These are phyloP conservation scores for Rehmannia glutinosa DNA, from an alignment of 257 asterid species.

Conservation along the genomic window DNA sequence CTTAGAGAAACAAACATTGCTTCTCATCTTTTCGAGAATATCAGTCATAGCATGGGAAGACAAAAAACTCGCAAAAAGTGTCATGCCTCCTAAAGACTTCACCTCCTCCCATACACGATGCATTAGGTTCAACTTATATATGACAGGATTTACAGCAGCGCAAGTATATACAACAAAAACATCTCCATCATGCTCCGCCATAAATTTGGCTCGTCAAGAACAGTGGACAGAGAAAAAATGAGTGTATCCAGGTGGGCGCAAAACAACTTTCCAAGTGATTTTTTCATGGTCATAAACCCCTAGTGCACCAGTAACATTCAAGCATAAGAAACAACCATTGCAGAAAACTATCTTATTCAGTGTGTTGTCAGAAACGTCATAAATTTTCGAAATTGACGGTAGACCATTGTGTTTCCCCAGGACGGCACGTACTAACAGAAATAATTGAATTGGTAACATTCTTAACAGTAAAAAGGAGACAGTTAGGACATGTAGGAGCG, in stretches of 20 bases:
- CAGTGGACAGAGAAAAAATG: slow-evolving; percentile 20
- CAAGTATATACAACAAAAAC: slow-evolving; percentile 66
- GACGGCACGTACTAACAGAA: slow-evolving; percentile 67
- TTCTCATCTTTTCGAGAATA: slow-evolving; percentile 43
- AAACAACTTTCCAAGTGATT: slow-evolving; percentile 58
- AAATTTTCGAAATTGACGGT: slow-evolving; percentile 47
- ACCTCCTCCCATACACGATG: slow-evolving; percentile 33
- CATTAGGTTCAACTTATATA: slow-evolving; percentile 53
- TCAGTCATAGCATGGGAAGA: slow-evolving; percentile 45
- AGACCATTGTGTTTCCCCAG: slow-evolving; percentile 72
- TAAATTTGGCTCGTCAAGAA: slow-evolving; percentile 48
- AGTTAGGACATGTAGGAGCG: slow-evolving; percentile 65
- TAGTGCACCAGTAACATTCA: slow-evolving; percentile 73
- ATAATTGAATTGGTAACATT: slow-evolving; percentile 55
- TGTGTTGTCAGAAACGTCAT: slow-evolving; percentile 68
- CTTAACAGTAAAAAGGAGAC: slow-evolving; percentile 68
- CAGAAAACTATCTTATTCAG: slow-evolving; percentile 73
- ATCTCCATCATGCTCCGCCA: slow-evolving; percentile 73
- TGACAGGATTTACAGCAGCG: slow-evolving; percentile 58
- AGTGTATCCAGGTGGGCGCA: slow-evolving; percentile 57
- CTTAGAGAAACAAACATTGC: slow-evolving; percentile 46
- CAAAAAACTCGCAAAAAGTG: slow-evolving; percentile 45
- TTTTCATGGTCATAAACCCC: slow-evolving; percentile 59
- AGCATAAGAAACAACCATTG: slow-evolving; percentile 66
- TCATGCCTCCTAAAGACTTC: slow-evolving; percentile 36